Conservation (phyloP, 2,329 filamentous ascomycete species). For the Arthroderma sp. region DNA sequence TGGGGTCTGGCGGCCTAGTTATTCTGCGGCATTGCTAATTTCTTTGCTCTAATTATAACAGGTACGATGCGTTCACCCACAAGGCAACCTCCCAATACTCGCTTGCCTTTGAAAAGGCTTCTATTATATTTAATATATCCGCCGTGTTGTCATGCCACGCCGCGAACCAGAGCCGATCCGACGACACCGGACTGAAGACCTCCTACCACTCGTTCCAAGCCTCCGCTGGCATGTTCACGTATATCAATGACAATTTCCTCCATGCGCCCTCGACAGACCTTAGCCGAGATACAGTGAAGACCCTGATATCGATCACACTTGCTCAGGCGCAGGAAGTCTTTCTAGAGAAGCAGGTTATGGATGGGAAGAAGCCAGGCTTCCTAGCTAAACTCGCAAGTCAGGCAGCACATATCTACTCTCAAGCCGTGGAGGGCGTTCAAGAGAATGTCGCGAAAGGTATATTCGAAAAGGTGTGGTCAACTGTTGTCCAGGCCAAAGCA, state of each 20-base stretch:
- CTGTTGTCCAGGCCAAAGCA: constrained; percentile 59
- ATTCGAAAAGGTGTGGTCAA: constrained; percentile 88
- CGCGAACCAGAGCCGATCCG: constrained; percentile 77
- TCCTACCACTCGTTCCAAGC: constrained; percentile 98
- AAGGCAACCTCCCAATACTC: constrained; percentile 96
- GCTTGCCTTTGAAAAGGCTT: constrained; percentile 93
- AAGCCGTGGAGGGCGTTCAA: constrained; percentile 79
- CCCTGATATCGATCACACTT: constrained; percentile 80
- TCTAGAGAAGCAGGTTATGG: constrained; percentile 84
- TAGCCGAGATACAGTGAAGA: constrained; percentile 90
- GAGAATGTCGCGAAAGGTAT: constrained; percentile 83
- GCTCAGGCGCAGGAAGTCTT: constrained; percentile 97
- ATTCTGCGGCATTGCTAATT: neutral
- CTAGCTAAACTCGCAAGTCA: constrained; percentile 89
- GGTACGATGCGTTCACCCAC: constrained; percentile 99
- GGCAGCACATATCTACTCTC: constrained; percentile 72
- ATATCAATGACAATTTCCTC: constrained; percentile 98
- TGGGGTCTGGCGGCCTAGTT: neutral
- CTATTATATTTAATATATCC: constrained; percentile 98
- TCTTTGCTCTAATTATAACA: constrained; percentile 25
- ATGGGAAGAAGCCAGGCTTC: constrained; percentile 83
- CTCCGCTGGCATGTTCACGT: constrained; percentile 97
- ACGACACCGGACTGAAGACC: constrained; percentile 86
- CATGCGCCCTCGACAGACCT: constrained; percentile 94
- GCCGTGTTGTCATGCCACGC: constrained; percentile 94